Evolutionary conservation across 257 asterid species (phyloP).

Genomic region (Schizonepeta tenuifolia): DNA sequence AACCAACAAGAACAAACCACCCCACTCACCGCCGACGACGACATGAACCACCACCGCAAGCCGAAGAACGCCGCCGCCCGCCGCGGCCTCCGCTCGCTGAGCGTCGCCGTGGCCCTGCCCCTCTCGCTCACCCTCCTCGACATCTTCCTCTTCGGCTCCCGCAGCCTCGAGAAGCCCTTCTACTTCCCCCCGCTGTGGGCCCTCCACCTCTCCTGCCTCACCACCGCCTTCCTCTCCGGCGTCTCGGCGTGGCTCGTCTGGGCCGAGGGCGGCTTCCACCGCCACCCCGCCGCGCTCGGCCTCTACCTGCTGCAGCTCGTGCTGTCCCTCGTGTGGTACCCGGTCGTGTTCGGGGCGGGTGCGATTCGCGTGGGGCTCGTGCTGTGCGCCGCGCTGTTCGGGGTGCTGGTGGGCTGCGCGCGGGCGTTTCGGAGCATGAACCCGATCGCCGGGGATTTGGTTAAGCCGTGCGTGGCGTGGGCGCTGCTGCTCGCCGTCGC

Average conservation of each 20-base stretch:
- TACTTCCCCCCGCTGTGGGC: slow-evolving; percentile 90
- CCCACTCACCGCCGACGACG: not conserved
- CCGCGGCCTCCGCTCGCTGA: slow-evolving; percentile 76
- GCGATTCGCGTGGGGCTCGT: slow-evolving; percentile 62
- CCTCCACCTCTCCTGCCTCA: slow-evolving; percentile 64
- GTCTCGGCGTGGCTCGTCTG: slow-evolving; percentile 93
- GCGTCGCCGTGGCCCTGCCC: slow-evolving; percentile 68
- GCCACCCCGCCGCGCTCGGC: slow-evolving; percentile 55
- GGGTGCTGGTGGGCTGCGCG: slow-evolving; percentile 58
- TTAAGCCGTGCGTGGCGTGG: slow-evolving; percentile 73
- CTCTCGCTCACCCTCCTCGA: slow-evolving; percentile 53
- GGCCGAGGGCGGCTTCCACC: slow-evolving; percentile 95
- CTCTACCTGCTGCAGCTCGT: slow-evolving; percentile 62
- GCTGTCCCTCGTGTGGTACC: slow-evolving; percentile 75
- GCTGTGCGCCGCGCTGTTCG: slow-evolving; percentile 63
- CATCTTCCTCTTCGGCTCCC: slow-evolving; percentile 68
- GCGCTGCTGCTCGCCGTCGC: slow-evolving; percentile 55
- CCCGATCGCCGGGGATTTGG: slow-evolving; percentile 80
- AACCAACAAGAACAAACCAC: not conserved
- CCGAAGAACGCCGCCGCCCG: slow-evolving; percentile 52
- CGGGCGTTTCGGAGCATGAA: slow-evolving; percentile 55
- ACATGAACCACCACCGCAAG: slow-evolving; percentile 38
- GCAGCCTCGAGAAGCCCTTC: slow-evolving; percentile 60
- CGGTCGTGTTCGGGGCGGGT: slow-evolving; percentile 73
- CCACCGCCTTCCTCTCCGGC: slow-evolving; percentile 60